Base-by-base conservation (phyloP, 192 early-diverging fungal species). In the Borealophlyctis nickersoniae region DNA sequence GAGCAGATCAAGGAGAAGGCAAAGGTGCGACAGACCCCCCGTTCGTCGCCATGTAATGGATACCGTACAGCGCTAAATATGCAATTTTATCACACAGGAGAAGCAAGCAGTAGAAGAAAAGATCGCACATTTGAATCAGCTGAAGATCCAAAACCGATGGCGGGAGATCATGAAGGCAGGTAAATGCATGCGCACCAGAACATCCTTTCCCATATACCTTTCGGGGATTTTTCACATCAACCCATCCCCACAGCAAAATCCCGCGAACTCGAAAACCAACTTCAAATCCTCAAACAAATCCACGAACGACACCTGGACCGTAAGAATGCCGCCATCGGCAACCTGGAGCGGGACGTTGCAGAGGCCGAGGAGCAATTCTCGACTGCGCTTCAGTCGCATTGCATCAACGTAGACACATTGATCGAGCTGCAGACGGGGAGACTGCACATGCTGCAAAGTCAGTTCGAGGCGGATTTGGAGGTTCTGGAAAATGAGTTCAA, bases 121-220 rank as follows among this genome's bases (percentile, higher is more conserved):
- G 45, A 80, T 77, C 60, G 71, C 76, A 36, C 74, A 71, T 36
- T 61, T 86, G 23, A 86, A 85, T 56, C 49, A 51, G 27, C 59
- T 85, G 53, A 86, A 86, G 66, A 83, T 86, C 30, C 75, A 84
- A 57, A 80, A 69, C 48, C 58, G 76, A 77, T 86, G 84, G 84
- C 35, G 80, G 35, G 81, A 83, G 24, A 73, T 86, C n/a, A 86
- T 86, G 84, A 86, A 81, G 35, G 57, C 60, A 19, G 79, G 81
- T 85, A 60, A 27, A 35, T 2, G 1, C 5, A 16, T 23, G 13
- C 57, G 19, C 19, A 7, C 19, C 19, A 7, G 9, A 5, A 28
- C 45, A 62, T n/a, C 39, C 11, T 52, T n/a, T 16, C 22, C 19
- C 56, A 31, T 23, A 5, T 58, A 11, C 35, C n/a, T 29, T 49